Base-by-base conservation (phyloP, 192 early-diverging fungal species). In the Rhizophagus clarus region DNA sequence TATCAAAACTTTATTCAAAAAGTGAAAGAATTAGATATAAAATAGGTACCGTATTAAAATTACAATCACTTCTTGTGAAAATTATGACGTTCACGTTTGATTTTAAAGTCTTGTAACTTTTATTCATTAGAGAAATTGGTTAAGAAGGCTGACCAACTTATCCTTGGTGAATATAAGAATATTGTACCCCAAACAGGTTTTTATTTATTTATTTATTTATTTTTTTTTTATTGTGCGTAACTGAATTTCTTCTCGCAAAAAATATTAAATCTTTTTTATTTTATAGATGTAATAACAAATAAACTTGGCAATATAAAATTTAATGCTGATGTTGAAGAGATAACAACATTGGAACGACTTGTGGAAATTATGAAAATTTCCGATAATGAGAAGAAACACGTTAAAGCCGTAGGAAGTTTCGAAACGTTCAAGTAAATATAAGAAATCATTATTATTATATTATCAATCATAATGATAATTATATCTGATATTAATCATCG, bases 341-440 rank as follows among this genome's bases (percentile, higher is more conserved):
- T 72, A 29, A 72, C 40, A 12, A n/a, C 40, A 4, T 72, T 72
- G 37, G 26, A 72, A n/a, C 12, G 9, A 47, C 29, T 72, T 26
- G n/a, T 40, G 1, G 70, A 72, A 10, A 28, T 72, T 14, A 72
- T 72, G 70, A 47, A n/a, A 47, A 6, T 22, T 72, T 72, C 70
- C 17, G 2, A n/a, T 72, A 26, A 0, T 26, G 70, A 72, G 6
- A 72, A 72, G 42, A 72, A 72, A 45, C 34, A 10, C 28, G 70
- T 72, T 45, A 72, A 72, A 72, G 70, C 70, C 47, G 40, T 72
- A 20, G 70, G 70, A 26, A 26, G 28, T 45, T 72, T 72, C 29
- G 22, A 26, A 10, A 1, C 70, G 0, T 72, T 72, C 40, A 72
- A 40, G 70, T 72, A 72, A 72, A 22, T 73, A 49, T 22, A 37